A percentile compares a stretch with the other conserved stretches of the same genome.
Conservation (phyloP, 1,284 basidiomycete genomes). For the Cutaneotrichosporon spelunceum region DNA sequence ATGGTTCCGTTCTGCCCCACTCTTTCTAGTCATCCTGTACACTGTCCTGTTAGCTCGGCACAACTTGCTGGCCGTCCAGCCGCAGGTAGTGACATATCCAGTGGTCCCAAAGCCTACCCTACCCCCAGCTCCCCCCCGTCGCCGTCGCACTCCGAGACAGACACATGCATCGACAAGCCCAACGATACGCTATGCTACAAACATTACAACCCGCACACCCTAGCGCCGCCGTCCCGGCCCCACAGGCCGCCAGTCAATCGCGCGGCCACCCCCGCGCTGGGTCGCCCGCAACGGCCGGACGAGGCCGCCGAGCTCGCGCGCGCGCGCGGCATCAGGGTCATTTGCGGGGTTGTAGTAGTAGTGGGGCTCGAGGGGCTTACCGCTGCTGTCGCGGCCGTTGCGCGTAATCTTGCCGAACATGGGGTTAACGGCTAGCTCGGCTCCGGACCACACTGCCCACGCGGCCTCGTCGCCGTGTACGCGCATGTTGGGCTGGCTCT, state of each 20-base stretch:
- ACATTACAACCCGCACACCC: neutral
- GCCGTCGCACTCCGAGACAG: too few species aligned
- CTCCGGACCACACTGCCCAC: conserved; percentile 44
- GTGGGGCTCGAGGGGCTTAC: conserved; percentile 48
- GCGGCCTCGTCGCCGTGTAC: conserved; percentile 36
- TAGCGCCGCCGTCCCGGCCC: conserved; percentile 41
- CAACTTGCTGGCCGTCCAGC: too few species aligned
- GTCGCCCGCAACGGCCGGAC: conserved; percentile 49
- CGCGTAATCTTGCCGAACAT: conserved; percentile 52
- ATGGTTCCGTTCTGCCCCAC: too few species aligned
- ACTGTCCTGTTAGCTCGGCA: too few species aligned
- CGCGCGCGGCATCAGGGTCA: conserved; percentile 47
- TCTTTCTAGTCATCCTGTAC: too few species aligned
- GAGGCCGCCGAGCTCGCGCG: conserved; percentile 48
- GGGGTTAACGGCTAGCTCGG: conserved; percentile 38
- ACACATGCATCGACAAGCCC: conserved; percentile 2
- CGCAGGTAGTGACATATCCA: too few species aligned
- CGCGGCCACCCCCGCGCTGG: conserved; percentile 47
- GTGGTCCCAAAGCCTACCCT: too few species aligned
- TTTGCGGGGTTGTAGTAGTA: conserved; percentile 50
- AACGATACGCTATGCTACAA: neutral
- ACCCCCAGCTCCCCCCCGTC: too few species aligned
- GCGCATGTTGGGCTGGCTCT: conserved; percentile 46
- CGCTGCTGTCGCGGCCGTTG: conserved; percentile 51
- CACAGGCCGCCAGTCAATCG: conserved; percentile 53